Evolutionary conservation across 768 basidiomycete genomes (phyloP).

Genomic region (Kwoniella shandongensis): DNA sequence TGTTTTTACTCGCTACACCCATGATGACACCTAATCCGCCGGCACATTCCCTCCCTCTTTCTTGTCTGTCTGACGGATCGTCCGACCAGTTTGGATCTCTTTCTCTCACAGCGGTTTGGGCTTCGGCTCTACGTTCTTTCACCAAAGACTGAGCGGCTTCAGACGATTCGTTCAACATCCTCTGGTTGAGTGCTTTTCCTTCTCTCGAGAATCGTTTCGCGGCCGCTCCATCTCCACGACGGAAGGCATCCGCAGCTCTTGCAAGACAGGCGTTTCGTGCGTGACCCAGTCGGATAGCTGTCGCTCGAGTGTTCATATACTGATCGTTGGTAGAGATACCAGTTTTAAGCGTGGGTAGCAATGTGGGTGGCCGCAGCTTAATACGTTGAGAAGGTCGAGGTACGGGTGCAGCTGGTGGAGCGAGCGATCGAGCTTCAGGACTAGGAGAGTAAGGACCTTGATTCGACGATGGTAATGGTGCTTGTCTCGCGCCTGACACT

Average conservation of each 20-base stretch:
- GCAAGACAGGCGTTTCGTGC: slow-evolving; percentile 91
- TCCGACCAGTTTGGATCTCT: slow-evolving; percentile 66
- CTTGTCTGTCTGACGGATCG: slow-evolving; percentile 74
- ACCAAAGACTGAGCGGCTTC: slow-evolving; percentile 83
- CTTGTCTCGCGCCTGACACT: slow-evolving; percentile 26
- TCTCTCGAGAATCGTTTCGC: slow-evolving; percentile 93
- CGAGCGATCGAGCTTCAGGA: slow-evolving; percentile 10
- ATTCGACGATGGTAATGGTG: slow-evolving; percentile 4
- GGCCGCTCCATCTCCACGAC: slow-evolving; percentile 89
- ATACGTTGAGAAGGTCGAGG: slow-evolving; percentile 72
- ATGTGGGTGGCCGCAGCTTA: slow-evolving; percentile 73
- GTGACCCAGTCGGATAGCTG: slow-evolving; percentile 86
- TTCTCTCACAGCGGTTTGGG: slow-evolving; percentile 71
- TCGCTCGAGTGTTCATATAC: slow-evolving; percentile 85
- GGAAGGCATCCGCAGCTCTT: slow-evolving; percentile 93
- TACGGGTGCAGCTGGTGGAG: slow-evolving; percentile 9
- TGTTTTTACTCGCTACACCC: slow-evolving; percentile 65
- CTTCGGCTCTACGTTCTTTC: slow-evolving; percentile 71
- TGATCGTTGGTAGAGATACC: slow-evolving; percentile 74
- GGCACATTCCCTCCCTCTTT: slow-evolving; percentile 72
- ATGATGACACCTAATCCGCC: slow-evolving; percentile 80
- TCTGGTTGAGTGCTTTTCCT: slow-evolving; percentile 87
- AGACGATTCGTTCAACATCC: slow-evolving; percentile 83
- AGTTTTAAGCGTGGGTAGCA: slow-evolving; percentile 85
- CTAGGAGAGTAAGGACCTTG: slow-evolving; percentile 11